These are phyloP conservation scores for Beauveria sp. DNA, from an alignment of 2,329 filamentous ascomycete species.

Conservation along the genomic window DNA sequence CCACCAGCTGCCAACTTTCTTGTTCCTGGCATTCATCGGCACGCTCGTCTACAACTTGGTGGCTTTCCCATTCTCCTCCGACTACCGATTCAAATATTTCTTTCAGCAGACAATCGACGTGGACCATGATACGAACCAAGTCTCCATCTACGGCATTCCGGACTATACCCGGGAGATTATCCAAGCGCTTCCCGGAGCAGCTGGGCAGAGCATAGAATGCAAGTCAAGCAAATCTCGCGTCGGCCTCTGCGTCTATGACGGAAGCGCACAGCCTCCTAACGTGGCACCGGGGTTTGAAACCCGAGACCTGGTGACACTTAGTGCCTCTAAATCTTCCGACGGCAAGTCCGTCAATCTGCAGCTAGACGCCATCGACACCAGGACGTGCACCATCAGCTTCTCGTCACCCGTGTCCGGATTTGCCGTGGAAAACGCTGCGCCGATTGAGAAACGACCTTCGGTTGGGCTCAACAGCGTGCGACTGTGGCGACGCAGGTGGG, in stretches of 20 bases:
- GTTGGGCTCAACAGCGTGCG: slow-evolving; percentile 60
- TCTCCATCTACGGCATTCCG: slow-evolving; percentile 61
- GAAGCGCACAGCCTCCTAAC: slow-evolving; percentile 50
- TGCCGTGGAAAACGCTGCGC: slow-evolving; percentile 50
- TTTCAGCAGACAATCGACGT: slow-evolving; percentile 79
- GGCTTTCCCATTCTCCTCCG: slow-evolving; percentile 79
- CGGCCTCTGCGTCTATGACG: slow-evolving; percentile 60
- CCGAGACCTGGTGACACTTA: slow-evolving; percentile 55
- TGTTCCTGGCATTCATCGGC: slow-evolving; percentile 63
- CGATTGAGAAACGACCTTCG: slow-evolving; percentile 53
- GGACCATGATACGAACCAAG: slow-evolving; percentile 60
- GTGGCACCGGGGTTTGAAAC: slow-evolving; percentile 43
- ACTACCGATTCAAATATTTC: slow-evolving; percentile 75
- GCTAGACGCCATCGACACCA: slow-evolving; percentile 66
- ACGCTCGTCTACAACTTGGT: slow-evolving; percentile 80
- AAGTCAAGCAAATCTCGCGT: slow-evolving; percentile 39
- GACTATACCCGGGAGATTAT: slow-evolving; percentile 62
- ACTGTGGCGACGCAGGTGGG: slow-evolving; percentile 78
- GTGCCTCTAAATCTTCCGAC: slow-evolving; percentile 23
- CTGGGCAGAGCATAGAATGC: slow-evolving; percentile 53
- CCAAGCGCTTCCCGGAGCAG: slow-evolving; percentile 60
- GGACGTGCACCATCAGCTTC: slow-evolving; percentile 69
- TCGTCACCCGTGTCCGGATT: slow-evolving; percentile 60
- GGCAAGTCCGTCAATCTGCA: slow-evolving; percentile 51
- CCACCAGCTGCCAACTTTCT: slow-evolving; percentile 70